Evolutionary conservation across 2,329 filamentous ascomycete genomes (phyloP).

Genomic region (Knoxdaviesia proteae): DNA sequence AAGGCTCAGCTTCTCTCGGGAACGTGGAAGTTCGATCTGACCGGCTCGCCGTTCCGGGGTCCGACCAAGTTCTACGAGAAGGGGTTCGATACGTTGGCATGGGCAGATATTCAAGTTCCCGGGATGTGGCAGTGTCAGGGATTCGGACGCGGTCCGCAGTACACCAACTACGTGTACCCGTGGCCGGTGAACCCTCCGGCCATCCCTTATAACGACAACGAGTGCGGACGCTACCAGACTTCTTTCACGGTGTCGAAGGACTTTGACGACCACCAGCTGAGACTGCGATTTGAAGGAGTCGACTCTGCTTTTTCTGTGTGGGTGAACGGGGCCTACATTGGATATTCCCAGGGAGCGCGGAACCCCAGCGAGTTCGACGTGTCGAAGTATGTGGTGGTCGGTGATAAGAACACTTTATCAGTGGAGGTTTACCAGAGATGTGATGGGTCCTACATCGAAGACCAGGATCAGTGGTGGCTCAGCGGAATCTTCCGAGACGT

Average conservation of each 20-base stretch:
- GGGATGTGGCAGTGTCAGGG: constrained; percentile 54
- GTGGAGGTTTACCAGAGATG: constrained; percentile 55
- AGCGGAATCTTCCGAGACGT: constrained; percentile 51
- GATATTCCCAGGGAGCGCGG: constrained; percentile 51
- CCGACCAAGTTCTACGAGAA: constrained; percentile 18
- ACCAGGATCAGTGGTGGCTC: constrained; percentile 51
- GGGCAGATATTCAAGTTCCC: constrained; percentile 37
- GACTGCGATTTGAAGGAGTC: constrained; percentile 56
- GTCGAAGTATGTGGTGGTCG: constrained; percentile 23
- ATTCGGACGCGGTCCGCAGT: constrained; percentile 41
- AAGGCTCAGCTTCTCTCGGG: constrained; percentile 26
- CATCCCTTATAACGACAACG: constrained; percentile 42
- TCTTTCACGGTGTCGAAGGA: constrained; percentile 28
- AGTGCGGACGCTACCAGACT: constrained; percentile 40
- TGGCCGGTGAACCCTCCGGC: constrained; percentile 47
- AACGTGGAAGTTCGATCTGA: constrained; percentile 30
- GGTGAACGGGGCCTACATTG: constrained; percentile 45
- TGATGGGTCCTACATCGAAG: constrained; percentile 52
- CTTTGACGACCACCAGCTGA: constrained; percentile 30
- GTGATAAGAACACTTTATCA: constrained; percentile 31
- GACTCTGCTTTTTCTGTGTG: constrained; percentile 53
- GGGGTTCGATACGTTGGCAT: constrained; percentile 14
- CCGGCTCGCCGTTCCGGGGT: constrained; percentile 22
- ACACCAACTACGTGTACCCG: constrained; percentile 48
- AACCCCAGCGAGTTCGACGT: constrained; percentile 59